phyloP scores from a whole-genome alignment of 1,284 basidiomycete genomes.

The Ustilago trichophora region DNA sequence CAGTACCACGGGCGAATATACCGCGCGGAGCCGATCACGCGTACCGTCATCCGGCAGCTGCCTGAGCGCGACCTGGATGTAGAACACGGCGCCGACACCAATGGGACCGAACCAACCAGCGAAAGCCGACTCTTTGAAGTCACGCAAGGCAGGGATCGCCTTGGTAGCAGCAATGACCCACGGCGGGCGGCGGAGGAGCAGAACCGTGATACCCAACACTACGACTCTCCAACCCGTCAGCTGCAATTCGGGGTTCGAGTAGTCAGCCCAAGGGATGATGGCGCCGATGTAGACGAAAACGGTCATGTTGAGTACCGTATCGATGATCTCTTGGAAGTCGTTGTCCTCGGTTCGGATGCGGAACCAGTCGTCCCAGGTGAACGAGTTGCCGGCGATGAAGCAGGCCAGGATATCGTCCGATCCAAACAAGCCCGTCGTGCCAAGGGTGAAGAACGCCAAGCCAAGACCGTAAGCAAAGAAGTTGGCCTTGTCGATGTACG shows the following conservation, averaged over 20 bases:
- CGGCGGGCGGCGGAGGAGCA: slow-evolving; percentile 61
- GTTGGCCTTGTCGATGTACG: slow-evolving; percentile 67
- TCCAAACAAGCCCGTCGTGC: slow-evolving; percentile 68
- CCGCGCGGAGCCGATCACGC: slow-evolving; percentile 65
- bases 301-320: slow-evolving; percentile 69
- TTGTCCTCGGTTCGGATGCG: slow-evolving; percentile 70
- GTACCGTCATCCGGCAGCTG: slow-evolving; percentile 68
- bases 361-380: slow-evolving; percentile 69
- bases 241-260: slow-evolving; percentile 39
- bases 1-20: slow-evolving; percentile 70
- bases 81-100: slow-evolving; percentile 68
- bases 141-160: slow-evolving; percentile 56
- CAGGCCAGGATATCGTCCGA: slow-evolving; percentile 68
- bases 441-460: slow-evolving; percentile 67
- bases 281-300: slow-evolving; percentile 68
- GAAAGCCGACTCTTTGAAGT: slow-evolving; percentile 58
- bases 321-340: slow-evolving; percentile 72
- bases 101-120: slow-evolving; percentile 66
- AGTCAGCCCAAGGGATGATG: slow-evolving; percentile 65
- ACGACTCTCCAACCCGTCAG: slow-evolving; percentile 61
- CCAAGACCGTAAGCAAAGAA: slow-evolving; percentile 67
- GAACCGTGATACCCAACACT: slow-evolving; percentile 54
- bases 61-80: slow-evolving; percentile 69
- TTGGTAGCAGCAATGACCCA: slow-evolving; percentile 58
- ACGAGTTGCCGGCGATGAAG: slow-evolving; percentile 67